Evolutionary conservation across 2,329 filamentous ascomycete species (phyloP).

Genomic region (Samsoniella hepiali): DNA sequence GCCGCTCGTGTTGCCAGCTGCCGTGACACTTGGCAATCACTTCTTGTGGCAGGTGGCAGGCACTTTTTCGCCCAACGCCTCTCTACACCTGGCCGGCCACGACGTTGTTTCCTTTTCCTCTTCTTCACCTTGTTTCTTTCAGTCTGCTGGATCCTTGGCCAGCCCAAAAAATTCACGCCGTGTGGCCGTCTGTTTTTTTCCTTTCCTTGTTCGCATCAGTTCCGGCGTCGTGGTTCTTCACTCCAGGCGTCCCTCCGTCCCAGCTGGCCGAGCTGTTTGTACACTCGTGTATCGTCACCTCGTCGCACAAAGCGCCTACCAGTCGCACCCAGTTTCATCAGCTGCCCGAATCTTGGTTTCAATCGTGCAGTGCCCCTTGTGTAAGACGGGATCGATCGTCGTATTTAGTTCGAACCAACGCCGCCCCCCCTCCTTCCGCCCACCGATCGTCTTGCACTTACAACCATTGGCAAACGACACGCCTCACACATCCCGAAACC

Average conservation of each 20-base stretch:
- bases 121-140: background rate
- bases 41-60: constrained; percentile 17
- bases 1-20: constrained; percentile 14
- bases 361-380: background rate
- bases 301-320: constrained; percentile 8
- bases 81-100: background rate
- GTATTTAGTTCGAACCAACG: background rate
- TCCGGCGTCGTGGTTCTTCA: background rate
- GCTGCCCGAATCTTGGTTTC: background rate
- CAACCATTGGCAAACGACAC: background rate
- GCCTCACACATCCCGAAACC: background rate
- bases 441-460: background rate
- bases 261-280: background rate
- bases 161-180: background rate
- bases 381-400: background rate
- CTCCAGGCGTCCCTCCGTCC: background rate
- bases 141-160: background rate
- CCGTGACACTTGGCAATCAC: constrained; percentile 18
- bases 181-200: background rate
- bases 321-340: constrained; percentile 6
- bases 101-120: background rate
- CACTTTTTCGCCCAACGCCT: constrained; percentile 14
- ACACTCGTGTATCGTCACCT: background rate
- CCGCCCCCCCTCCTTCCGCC: background rate
- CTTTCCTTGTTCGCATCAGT: background rate